phyloP scores from a whole-genome alignment of 176 grass and related monocot genomes.

The Canna indica region DNA sequence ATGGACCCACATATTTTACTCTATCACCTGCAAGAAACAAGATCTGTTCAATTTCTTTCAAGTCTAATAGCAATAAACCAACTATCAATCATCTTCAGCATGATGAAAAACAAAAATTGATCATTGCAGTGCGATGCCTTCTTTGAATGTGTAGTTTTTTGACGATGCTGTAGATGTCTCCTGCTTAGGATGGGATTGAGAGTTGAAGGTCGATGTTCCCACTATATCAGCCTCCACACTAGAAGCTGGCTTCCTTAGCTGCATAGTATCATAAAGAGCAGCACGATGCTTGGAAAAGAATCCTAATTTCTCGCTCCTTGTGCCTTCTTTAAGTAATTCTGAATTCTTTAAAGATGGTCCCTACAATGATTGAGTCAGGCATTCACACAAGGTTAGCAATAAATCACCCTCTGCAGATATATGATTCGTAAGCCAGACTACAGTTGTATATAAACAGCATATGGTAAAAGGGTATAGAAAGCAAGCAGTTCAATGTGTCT shows the following conservation, averaged over 20 bases:
- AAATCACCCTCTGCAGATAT: neutral
- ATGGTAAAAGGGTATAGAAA: neutral
- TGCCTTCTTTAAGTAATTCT: slow-evolving; percentile 61
- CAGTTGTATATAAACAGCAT: neutral
- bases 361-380: slow-evolving; percentile 21
- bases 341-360: slow-evolving; percentile 49
- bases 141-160: slow-evolving; percentile 91
- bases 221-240: slow-evolving; percentile 96
- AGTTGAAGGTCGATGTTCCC: slow-evolving; percentile 69
- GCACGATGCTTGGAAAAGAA: slow-evolving; percentile 58
- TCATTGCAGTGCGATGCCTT: slow-evolving; percentile 34
- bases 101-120: slow-evolving; percentile 12
- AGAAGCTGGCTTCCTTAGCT: slow-evolving; percentile 62
- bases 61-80: neutral
- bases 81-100: neutral
- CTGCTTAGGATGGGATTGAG: slow-evolving; percentile 71
- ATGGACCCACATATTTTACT: slow-evolving; percentile 64
- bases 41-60: neutral
- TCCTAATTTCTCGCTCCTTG: slow-evolving; percentile 39
- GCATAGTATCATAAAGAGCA: slow-evolving; percentile 47
- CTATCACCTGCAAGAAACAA: slow-evolving; percentile 60
- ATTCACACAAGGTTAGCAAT: neutral
- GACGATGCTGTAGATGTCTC: slow-evolving; percentile 87
- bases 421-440: neutral
- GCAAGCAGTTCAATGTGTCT: neutral